Evolutionary conservation across 192 early-diverging fungal species (phyloP).

Genomic region (Piromyces finnis): DNA sequence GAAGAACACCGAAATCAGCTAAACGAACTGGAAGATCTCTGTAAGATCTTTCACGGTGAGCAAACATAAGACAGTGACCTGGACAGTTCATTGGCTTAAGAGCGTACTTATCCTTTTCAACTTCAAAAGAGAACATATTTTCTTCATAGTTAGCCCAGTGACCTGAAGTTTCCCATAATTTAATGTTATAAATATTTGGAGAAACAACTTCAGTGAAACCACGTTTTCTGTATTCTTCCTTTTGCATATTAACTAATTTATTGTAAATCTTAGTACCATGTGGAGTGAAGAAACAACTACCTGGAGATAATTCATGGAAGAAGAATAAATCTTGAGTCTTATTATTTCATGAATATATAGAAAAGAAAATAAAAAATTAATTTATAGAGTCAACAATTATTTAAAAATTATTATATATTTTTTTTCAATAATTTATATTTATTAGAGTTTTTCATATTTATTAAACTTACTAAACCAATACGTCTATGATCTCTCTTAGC

Average conservation of each 20-base stretch:
- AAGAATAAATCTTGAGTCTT: slow-evolving; percentile 97
- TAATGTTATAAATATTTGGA: slow-evolving; percentile 97
- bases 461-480: slow-evolving; percentile 48
- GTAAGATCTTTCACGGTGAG: slow-evolving; percentile 79
- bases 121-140: slow-evolving; percentile 85
- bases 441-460: too few relatives aligned
- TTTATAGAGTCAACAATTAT: too few relatives aligned
- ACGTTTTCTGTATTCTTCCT: slow-evolving; percentile 68
- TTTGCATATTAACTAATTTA: slow-evolving; percentile 77
- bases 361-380: neutral
- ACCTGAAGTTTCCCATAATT: slow-evolving; percentile 90
- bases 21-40: slow-evolving; percentile 85
- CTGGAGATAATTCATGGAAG: slow-evolving; percentile 87
- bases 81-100: slow-evolving; percentile 99
- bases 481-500: slow-evolving; percentile 91
- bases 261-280: slow-evolving; percentile 94
- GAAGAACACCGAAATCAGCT: slow-evolving; percentile 96
- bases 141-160: slow-evolving; percentile 94
- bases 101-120: slow-evolving; percentile 94
- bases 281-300: slow-evolving; percentile 87
- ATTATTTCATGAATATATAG: neutral
- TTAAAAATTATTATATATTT: too few relatives aligned
- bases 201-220: slow-evolving; percentile 94
- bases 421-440: too few relatives aligned
- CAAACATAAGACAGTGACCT: slow-evolving; percentile 95